Evolutionary conservation across 768 basidiomycete genomes (phyloP).

Genomic region (Tylopilus felleus): DNA sequence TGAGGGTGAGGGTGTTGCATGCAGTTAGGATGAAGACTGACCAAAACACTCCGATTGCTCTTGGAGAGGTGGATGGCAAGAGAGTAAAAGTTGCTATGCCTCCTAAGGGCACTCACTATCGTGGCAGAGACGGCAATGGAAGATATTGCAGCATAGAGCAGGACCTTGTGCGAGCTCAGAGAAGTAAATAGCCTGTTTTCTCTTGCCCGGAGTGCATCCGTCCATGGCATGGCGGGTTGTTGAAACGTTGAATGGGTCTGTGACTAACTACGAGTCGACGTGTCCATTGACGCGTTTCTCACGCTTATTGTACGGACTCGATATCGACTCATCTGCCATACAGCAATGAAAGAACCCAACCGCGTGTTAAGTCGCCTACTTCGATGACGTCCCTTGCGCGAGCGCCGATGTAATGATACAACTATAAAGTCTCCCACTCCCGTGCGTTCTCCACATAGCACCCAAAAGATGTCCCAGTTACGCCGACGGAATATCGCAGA

Average conservation of each 20-base stretch:
- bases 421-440: too few species aligned
- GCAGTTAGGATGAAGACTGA: constrained; percentile 35
- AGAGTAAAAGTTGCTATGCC: constrained; percentile 90
- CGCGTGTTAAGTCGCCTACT: too few species aligned
- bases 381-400: too few species aligned
- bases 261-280: constrained; percentile 1
- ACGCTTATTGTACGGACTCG: too few species aligned
- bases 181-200: constrained; percentile 47
- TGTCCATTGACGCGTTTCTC: constrained; percentile 17
- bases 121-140: constrained; percentile 66
- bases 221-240: constrained; percentile 43
- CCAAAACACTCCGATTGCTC: constrained; percentile 90
- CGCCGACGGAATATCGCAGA: constrained; percentile 12
- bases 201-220: constrained; percentile 48
- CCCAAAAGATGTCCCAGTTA: constrained; percentile 4
- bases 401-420: too few species aligned
- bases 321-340: too few species aligned
- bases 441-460: too few species aligned
- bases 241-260: not conserved
- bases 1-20: constrained; percentile 1
- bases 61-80: constrained; percentile 90
- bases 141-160: constrained; percentile 69
- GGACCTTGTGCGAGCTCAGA: constrained; percentile 59
- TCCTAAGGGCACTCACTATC: constrained; percentile 75
- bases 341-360: too few species aligned